Evolutionary conservation across 2,329 filamentous ascomycete species (phyloP), one percentile per base, ranked within the genome.

Genomic region (Phialophora expanda): DNA sequence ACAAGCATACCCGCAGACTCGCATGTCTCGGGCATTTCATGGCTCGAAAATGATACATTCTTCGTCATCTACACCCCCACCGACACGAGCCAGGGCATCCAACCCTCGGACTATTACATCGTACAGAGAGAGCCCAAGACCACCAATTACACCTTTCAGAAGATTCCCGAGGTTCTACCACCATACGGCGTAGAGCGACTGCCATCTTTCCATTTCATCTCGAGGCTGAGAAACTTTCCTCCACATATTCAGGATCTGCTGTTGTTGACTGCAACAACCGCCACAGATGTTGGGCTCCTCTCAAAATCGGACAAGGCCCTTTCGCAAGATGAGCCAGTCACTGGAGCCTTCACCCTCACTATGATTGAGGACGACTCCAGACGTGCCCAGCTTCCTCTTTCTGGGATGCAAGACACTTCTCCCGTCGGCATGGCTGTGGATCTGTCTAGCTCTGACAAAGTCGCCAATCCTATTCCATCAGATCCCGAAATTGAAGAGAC

Each of bases 11-110:
- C 84, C 68, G 81, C 76, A 71, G 86, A 83, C 71, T 87, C 86
- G 74, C 88, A 92, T 78, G 91, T 96, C 2, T 91, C 92, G 3
- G 90, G 90, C 17, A 84, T 99, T 48, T 85, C 85, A 44, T 99
- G 96, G 95, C 84, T 98, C 22, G 91, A 95, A 74, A 97, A 95
- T 72, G 81, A 96, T 72, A 81, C 94, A 1, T 96, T 97, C 75
- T 83, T 98, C 53, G 84, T 89, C 62, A 86, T 95, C 24, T 90
- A 97, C 77, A 92, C 90, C 0, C 84, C 86, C n/a, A 79, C 77
- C 61, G 82, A 83, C 61, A 79, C 79, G 26, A 73, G 73, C 28
- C 46, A 66, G n/a, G 69, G 66, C 14, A 81, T 83, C 8, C 86
- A 88, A 5, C 78, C 85, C 28, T 92, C 91, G 0, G 83, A 85